These are phyloP conservation scores for Pelargonium nanum DNA, from an alignment of 345 rosid genomes.

Conservation along the genomic window DNA sequence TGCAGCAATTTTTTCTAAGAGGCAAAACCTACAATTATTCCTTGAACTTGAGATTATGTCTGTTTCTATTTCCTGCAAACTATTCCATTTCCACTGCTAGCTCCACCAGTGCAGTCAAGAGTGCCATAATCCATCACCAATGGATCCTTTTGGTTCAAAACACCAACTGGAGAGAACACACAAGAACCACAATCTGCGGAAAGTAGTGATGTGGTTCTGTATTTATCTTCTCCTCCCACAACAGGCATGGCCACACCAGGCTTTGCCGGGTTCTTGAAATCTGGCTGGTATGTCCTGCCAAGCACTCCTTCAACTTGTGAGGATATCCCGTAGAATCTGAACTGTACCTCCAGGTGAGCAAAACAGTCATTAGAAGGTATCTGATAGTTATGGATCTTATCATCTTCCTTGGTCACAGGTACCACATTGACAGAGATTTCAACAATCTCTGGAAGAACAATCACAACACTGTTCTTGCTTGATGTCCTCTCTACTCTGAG, in stretches of 20 bases:
- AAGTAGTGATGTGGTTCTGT: conserved; percentile 42
- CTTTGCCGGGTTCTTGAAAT: conserved; percentile 57
- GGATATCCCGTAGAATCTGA: conserved; percentile 47
- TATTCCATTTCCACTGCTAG: conserved; percentile 39
- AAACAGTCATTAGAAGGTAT: conserved; percentile 49
- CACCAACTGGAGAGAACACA: conserved; percentile 19
- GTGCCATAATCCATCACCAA: conserved; percentile 21
- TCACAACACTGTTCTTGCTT: conserved; percentile 36
- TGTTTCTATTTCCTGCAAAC: conserved; percentile 38
- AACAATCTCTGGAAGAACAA: conserved; percentile 30
- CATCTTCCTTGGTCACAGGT: conserved; percentile 66
- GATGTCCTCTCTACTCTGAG: conserved; percentile 48
- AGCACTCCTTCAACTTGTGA: conserved; percentile 54
- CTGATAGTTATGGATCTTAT: conserved; percentile 45
- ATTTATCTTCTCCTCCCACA: conserved; percentile 46
- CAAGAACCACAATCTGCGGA: conserved; percentile 32
- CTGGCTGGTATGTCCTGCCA: conserved; percentile 53
- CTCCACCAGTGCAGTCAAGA: conserved; percentile 38
- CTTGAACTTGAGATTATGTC: neutral
- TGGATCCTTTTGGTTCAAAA: conserved; percentile 5
- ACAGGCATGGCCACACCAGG: conserved; percentile 59
- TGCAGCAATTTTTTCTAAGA: conserved; percentile 3
- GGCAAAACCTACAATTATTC: conserved; percentile 1
- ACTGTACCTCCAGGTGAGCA: conserved; percentile 58
- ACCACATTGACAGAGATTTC: conserved; percentile 55